A percentile compares a stretch with the other conserved stretches of the same genome.
These are phyloP conservation scores for Lasiosphaeria miniovina DNA, from an alignment of 495 filamentous ascomycete genomes.

Conservation along the genomic window DNA sequence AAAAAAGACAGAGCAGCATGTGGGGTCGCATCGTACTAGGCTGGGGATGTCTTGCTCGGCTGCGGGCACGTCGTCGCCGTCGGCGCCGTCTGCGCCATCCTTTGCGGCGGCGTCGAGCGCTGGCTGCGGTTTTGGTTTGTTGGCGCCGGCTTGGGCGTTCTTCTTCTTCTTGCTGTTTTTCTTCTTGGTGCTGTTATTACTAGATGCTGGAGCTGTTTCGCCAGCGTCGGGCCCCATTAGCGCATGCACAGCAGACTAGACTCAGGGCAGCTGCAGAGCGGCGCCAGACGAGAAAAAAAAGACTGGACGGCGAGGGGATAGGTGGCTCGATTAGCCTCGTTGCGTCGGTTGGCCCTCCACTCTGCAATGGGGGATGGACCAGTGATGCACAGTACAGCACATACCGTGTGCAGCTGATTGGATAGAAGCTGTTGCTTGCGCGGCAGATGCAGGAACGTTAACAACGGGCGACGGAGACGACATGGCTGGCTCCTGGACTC, in stretches of 20 bases:
- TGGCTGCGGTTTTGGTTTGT: conserved; percentile 22
- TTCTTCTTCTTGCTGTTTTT: conserved; percentile 70
- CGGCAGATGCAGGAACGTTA: conserved; percentile 6
- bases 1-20: conserved; percentile 11
- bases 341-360: too few species aligned
- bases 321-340: too few species aligned
- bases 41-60: conserved; percentile 28
- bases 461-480: conserved; percentile 9
- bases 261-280: not conserved
- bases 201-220: conserved; percentile 11
- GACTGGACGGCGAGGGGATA: too few species aligned
- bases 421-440: conserved; percentile 18
- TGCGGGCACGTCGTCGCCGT: conserved; percentile 29
- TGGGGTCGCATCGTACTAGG: conserved; percentile 23
- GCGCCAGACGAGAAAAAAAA: not conserved
- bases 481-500: conserved; percentile 15
- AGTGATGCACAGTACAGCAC: not conserved
- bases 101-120: conserved; percentile 9
- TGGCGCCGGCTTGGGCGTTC: conserved; percentile 31
- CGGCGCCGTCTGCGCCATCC: conserved; percentile 35
- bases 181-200: conserved; percentile 47
- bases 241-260: conserved; percentile 13
- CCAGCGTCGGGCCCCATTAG: conserved; percentile 22
- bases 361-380: too few species aligned
- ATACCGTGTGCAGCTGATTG: conserved; percentile 27